A percentile compares a stretch with the other conserved stretches of the same genome.
These are phyloP conservation scores for Senecio squalidus DNA, from an alignment of 140 eudicot genomes.

Conservation along the genomic window DNA sequence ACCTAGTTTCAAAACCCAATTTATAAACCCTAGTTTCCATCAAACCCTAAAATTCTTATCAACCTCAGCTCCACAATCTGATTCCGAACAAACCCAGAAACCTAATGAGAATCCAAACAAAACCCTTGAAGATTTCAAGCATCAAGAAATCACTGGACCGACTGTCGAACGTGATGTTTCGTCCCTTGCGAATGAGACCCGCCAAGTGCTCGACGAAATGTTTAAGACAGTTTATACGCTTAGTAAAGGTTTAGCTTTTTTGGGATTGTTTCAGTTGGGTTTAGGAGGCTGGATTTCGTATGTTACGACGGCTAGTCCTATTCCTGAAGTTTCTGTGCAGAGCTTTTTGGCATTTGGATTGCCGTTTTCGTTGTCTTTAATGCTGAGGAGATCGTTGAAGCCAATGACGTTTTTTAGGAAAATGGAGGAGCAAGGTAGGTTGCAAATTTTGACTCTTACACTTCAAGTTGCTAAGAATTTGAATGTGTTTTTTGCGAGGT, in stretches of 20 bases:
- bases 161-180: constrained; percentile 89
- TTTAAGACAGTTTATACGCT: constrained; percentile 53
- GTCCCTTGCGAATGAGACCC: constrained; percentile 73
- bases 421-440: constrained; percentile 93
- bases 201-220: constrained; percentile 67
- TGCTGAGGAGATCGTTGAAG: constrained; percentile 75
- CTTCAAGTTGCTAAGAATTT: constrained; percentile 80
- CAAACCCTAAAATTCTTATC: constrained; percentile 38
- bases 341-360: constrained; percentile 72
- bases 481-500: constrained; percentile 63
- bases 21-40: constrained; percentile 9
- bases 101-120: constrained; percentile 33
- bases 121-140: constrained; percentile 52
- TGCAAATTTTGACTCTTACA: constrained; percentile 78
- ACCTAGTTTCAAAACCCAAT: constrained; percentile 21
- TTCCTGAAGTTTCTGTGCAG: constrained; percentile 61
- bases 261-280: constrained; percentile 73
- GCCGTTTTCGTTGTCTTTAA: constrained; percentile 73
- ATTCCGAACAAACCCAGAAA: constrained; percentile 32
- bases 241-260: constrained; percentile 63
- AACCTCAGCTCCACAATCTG: constrained; percentile 31
- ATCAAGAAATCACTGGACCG: constrained; percentile 96
- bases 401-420: constrained; percentile 78
- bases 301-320: constrained; percentile 29
- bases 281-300: constrained; percentile 86